Conservation (phyloP, 805 yeast genomes). For the Kodamaea leandrae region DNA sequence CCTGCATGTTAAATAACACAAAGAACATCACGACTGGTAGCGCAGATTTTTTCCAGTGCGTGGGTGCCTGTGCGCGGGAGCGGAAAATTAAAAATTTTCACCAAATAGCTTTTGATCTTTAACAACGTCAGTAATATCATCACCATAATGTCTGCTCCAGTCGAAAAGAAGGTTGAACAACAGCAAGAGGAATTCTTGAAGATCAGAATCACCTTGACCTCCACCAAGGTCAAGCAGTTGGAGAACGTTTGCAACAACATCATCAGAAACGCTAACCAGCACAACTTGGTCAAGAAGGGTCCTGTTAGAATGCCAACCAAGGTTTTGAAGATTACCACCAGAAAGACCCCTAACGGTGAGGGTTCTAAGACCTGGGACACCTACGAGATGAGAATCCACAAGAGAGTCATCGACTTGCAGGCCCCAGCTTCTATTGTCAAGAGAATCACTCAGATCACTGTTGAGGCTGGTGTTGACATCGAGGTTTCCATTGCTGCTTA, state of each 20-base stretch:
- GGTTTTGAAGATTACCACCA: conserved; percentile 96
- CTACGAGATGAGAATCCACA: conserved; percentile 99
- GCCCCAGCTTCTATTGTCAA: conserved; percentile 92
- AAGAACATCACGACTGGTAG: conserved; percentile 6
- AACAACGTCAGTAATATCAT: conserved; percentile 37
- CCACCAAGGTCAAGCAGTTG: conserved; percentile 97
- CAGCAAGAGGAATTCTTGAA: conserved; percentile 84
- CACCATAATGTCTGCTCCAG: conserved; percentile 66
- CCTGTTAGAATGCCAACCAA: conserved; percentile 99
- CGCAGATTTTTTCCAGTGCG: conserved; percentile 4
- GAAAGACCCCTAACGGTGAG: conserved; percentile 99
- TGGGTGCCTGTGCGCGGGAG: conserved; percentile 2
- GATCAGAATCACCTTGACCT: conserved; percentile 98
- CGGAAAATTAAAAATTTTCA: conserved; percentile 11
- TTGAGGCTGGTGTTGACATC: conserved; percentile 99
- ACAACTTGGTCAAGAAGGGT: conserved; percentile 90
- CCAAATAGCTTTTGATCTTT: conserved; percentile 17
- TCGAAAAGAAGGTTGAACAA: conserved; percentile 78
- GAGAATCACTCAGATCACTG: conserved; percentile 96
- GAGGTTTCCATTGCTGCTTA: conserved; percentile 88
- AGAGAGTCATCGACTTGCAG: conserved; percentile 97
- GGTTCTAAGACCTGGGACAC: conserved; percentile 99
- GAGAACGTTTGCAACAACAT: conserved; percentile 94
- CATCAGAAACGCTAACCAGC: conserved; percentile 79
- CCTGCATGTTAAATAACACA: background rate